Conservation (phyloP, 148 eudicot genomes). For the Vaccinium myrtillus region DNA sequence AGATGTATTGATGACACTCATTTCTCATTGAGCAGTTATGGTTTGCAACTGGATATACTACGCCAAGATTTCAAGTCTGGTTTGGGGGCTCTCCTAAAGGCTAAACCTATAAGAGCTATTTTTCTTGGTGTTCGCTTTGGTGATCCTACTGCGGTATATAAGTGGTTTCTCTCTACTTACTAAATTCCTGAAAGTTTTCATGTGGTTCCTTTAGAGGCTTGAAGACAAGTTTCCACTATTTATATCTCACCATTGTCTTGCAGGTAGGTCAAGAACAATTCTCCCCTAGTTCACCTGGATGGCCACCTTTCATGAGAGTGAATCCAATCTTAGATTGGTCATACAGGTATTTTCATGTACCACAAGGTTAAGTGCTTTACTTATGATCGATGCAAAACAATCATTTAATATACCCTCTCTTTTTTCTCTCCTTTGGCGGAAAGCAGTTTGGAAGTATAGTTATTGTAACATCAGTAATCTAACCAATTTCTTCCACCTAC, state of each 20-base stretch:
- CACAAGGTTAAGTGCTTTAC: conserved; percentile 2
- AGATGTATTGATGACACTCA: neutral
- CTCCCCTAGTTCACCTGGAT: conserved; percentile 95
- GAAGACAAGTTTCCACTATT: neutral
- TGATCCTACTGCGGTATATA: conserved; percentile 88
- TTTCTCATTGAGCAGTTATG: conserved; percentile 50
- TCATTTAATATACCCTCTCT: neutral
- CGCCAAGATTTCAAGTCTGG: conserved; percentile 96
- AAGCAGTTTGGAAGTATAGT: neutral
- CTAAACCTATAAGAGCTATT: conserved; percentile 79
- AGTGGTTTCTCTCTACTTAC: neutral
- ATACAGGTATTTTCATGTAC: conserved; percentile 61
- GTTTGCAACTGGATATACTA: conserved; percentile 77
- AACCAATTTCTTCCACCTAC: neutral
- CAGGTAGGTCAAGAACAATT: conserved; percentile 99
- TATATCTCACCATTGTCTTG: conserved; percentile 17
- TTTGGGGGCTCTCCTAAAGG: conserved; percentile 74
- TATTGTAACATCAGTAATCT: neutral
- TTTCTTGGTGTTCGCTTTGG: conserved; percentile 96
- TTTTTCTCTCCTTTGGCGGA: neutral
- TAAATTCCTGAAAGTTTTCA: neutral
- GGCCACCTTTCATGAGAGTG: conserved; percentile 99
- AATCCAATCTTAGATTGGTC: conserved; percentile 99
- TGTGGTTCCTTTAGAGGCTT: conserved; percentile 12
- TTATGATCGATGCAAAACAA: neutral